Conservation (phyloP, 495 filamentous ascomycete genomes). For the Bathelium albidoporum region DNA sequence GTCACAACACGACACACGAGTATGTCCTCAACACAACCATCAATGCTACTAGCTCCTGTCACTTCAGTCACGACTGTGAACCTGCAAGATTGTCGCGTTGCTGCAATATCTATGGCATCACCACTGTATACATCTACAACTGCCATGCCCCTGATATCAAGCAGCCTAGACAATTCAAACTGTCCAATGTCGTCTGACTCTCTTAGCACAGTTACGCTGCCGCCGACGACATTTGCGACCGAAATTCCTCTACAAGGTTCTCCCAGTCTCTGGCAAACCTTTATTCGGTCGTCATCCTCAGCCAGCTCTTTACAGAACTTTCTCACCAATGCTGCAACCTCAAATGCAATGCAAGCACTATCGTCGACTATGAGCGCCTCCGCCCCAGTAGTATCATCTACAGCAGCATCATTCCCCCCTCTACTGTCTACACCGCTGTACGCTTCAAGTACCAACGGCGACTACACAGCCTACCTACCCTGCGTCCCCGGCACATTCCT, state of each 20-base stretch:
- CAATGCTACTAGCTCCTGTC: not conserved
- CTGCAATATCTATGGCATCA: not conserved
- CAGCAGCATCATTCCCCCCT: not conserved
- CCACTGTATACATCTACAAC: not conserved
- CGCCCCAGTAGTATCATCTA: not conserved
- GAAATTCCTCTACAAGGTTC: no score
- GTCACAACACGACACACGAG: not conserved
- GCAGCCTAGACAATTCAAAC: not conserved
- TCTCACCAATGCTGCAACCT: not conserved
- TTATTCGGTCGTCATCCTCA: no score
- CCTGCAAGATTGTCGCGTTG: not conserved
- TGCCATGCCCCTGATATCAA: not conserved
- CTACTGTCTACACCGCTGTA: constrained; percentile 12
- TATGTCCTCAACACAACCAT: not conserved
- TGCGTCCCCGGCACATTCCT: constrained; percentile 29
- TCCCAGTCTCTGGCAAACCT: no score
- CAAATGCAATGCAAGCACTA: not conserved
- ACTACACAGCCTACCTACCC: constrained; percentile 20
- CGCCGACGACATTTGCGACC: not conserved
- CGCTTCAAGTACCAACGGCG: constrained; percentile 7
- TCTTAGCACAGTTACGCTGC: not conserved
- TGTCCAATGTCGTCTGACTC: not conserved
- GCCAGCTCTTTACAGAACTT: not conserved
- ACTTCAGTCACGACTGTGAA: not conserved
- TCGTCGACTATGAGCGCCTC: not conserved